Evolutionary conservation across 139 green algal species (phyloP).

Genomic region (Microglena sp.): DNA sequence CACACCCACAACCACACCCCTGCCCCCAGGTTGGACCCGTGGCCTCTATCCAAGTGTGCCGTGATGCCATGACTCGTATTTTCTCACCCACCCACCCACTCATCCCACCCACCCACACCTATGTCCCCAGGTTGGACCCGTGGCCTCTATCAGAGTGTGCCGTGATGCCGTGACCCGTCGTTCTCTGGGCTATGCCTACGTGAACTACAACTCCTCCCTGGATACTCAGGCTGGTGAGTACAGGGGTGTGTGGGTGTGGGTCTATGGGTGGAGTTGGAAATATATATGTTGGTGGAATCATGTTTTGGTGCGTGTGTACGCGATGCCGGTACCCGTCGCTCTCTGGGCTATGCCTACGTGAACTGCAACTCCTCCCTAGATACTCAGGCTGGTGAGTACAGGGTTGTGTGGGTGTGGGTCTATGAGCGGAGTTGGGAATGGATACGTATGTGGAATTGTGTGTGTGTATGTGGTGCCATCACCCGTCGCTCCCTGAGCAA

Average conservation of each 20-base stretch:
- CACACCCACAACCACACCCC: no score
- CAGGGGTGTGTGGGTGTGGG: no score
- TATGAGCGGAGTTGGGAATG: no score
- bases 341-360: constrained; percentile 91
- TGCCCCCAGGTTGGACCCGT: constrained; percentile 73
- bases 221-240: constrained; percentile 70
- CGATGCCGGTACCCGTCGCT: constrained; percentile 83
- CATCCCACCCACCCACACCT: no score
- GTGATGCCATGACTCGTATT: no score
- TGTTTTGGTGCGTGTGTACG: no score
- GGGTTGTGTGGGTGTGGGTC: no score
- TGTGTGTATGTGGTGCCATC: constrained; percentile 79
- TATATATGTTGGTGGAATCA: no score
- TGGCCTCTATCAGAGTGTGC: constrained; percentile 87
- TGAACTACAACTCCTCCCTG: constrained; percentile 86
- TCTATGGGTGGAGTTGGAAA: no score
- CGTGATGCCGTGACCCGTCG: constrained; percentile 83
- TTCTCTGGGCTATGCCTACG: constrained; percentile 91
- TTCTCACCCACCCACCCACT: no score
- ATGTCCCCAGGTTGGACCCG: constrained; percentile 66
- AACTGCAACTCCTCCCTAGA: constrained; percentile 88
- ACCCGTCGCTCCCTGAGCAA: constrained; percentile 86
- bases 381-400: constrained; percentile 61
- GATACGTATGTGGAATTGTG: constrained; percentile 89
- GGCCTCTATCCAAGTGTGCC: constrained; percentile 84